These are phyloP conservation scores for Aspergillus pseudotamarii DNA, from an alignment of 2,329 filamentous ascomycete species.

Conservation along the genomic window DNA sequence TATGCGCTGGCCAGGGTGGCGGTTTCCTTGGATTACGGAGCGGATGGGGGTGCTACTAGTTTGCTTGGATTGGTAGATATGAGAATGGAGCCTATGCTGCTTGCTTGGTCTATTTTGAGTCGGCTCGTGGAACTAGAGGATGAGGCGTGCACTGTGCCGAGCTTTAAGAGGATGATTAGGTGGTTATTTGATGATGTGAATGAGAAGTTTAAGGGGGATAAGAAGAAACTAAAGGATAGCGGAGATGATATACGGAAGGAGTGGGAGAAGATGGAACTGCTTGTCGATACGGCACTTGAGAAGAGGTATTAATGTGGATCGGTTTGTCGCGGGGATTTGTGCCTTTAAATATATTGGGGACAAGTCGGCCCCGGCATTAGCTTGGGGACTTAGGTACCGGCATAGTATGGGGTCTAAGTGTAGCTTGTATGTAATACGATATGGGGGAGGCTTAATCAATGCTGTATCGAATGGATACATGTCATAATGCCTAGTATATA, in stretches of 20 bases:
- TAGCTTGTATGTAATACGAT: neutral
- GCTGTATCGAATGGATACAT: neutral
- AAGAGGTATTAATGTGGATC: constrained; percentile 18
- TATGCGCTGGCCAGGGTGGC: constrained; percentile 38
- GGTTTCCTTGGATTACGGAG: constrained; percentile 30
- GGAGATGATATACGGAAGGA: constrained; percentile 37
- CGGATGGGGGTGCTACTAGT: constrained; percentile 19
- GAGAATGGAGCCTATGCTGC: constrained; percentile 32
- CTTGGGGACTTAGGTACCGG: neutral
- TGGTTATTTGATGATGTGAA: constrained; percentile 31
- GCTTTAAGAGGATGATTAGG: constrained; percentile 31
- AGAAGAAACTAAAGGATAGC: constrained; percentile 29
- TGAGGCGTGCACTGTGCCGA: constrained; percentile 33
- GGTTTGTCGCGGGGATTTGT: neutral
- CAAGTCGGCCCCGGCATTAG: neutral
- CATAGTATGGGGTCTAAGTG: neutral
- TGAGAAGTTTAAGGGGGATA: constrained; percentile 29
- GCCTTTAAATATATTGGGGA: neutral
- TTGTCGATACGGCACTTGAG: constrained; percentile 31
- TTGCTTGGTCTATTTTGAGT: constrained; percentile 38
- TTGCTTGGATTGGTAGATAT: constrained; percentile 24
- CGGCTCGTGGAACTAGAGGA: constrained; percentile 28
- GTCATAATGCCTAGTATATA: neutral
- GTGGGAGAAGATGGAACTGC: constrained; percentile 53
- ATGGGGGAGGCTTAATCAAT: neutral